Evolutionary conservation across 2,329 filamentous ascomycete species (phyloP).

Genomic region (Neospermospora avenae): DNA sequence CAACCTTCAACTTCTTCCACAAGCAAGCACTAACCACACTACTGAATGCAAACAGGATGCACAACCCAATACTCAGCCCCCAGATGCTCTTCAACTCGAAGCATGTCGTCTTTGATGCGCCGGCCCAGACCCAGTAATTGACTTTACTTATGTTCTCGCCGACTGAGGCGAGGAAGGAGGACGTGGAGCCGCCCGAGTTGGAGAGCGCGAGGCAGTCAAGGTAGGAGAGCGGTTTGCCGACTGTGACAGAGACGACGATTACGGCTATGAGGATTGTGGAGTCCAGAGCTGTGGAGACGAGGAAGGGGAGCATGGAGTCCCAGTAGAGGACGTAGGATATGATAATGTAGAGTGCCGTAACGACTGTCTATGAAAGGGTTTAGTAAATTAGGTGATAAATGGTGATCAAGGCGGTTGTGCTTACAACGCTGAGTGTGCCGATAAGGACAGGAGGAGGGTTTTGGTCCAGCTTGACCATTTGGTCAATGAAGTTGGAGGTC

Average conservation of each 20-base stretch:
- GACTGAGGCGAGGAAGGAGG: slow-evolving; percentile 43
- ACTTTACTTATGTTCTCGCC: slow-evolving; percentile 42
- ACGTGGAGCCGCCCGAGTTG: slow-evolving; percentile 39
- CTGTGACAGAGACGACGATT: slow-evolving; percentile 70
- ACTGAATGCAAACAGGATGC: slow-evolving; percentile 66
- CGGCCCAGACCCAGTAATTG: slow-evolving; percentile 48
- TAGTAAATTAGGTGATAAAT: slow-evolving; percentile 13
- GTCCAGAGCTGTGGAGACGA: slow-evolving; percentile 66
- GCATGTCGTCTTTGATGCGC: slow-evolving; percentile 61
- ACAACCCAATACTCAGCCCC: slow-evolving; percentile 79
- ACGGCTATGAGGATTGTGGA: slow-evolving; percentile 69
- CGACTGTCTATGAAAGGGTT: slow-evolving; percentile 57
- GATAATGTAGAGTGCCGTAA: slow-evolving; percentile 74
- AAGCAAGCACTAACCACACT: slow-evolving; percentile 56
- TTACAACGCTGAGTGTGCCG: slow-evolving; percentile 74
- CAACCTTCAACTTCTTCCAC: slow-evolving; percentile 42
- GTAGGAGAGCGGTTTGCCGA: slow-evolving; percentile 78
- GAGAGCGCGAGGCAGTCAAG: slow-evolving; percentile 64
- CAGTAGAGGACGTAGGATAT: slow-evolving; percentile 80
- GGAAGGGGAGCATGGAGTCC: slow-evolving; percentile 71
- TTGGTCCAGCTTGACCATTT: slow-evolving; percentile 65
- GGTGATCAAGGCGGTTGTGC: slow-evolving; percentile 37
- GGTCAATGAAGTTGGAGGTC: slow-evolving; percentile 75
- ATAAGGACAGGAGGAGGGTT: slow-evolving; percentile 70
- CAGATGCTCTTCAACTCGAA: slow-evolving; percentile 83